phyloP scores from a whole-genome alignment of 2,329 filamentous ascomycete species.

The Nannizziopsis arthrosporioides region DNA sequence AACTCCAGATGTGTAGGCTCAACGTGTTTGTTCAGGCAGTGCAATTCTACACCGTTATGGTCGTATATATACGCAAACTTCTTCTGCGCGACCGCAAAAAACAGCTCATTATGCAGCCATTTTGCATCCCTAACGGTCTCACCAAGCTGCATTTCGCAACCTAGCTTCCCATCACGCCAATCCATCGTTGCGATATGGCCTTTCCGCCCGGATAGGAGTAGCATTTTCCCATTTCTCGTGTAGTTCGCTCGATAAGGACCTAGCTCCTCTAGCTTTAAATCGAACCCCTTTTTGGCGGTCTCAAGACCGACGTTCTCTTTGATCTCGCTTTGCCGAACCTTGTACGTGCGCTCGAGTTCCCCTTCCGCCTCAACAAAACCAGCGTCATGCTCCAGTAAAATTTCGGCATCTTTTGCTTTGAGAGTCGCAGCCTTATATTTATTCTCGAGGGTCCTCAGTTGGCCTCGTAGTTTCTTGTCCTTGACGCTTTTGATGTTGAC shows the following conservation, averaged over 20 bases:
- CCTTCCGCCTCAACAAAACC: conserved; percentile 82
- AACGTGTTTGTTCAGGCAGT: conserved; percentile 78
- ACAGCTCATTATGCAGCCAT: conserved; percentile 89
- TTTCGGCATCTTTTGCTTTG: conserved; percentile 88
- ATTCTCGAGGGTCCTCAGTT: conserved; percentile 63
- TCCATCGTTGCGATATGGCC: conserved; percentile 95
- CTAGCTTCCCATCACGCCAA: conserved; percentile 83
- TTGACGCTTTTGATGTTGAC: conserved; percentile 62
- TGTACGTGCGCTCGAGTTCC: conserved; percentile 84
- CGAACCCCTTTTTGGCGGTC: conserved; percentile 85
- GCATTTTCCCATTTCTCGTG: conserved; percentile 72
- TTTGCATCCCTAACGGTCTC: conserved; percentile 83
- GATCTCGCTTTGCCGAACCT: conserved; percentile 82
- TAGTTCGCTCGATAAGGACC: conserved; percentile 87
- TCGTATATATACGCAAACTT: conserved; percentile 97
- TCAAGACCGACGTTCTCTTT: conserved; percentile 60
- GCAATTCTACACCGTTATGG: conserved; percentile 75
- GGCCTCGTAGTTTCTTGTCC: conserved; percentile 81
- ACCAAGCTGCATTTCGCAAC: conserved; percentile 78
- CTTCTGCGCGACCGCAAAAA: conserved; percentile 91
- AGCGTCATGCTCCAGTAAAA: conserved; percentile 72
- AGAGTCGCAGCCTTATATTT: conserved; percentile 73
- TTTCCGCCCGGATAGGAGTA: conserved; percentile 78
- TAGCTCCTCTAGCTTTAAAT: conserved; percentile 67
- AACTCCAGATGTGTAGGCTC: conserved; percentile 94